These are phyloP conservation scores for Hansenula sp. DNA, from an alignment of 1,139 yeast genomes.

Conservation along the genomic window DNA sequence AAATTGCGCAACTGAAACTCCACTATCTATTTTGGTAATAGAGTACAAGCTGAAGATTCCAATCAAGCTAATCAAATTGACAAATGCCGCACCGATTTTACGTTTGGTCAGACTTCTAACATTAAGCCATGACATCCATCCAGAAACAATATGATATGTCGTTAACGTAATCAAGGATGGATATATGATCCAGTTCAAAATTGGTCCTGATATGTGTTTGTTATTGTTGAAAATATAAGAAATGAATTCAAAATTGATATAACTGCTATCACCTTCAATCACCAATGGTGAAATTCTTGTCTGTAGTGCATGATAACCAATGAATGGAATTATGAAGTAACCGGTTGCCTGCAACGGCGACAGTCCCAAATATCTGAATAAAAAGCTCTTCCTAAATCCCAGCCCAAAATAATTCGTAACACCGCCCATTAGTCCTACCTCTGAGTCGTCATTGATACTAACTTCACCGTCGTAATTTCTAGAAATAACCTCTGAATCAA, in stretches of 20 bases:
- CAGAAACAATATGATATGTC: slow-evolving; percentile 38
- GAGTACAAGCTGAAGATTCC: slow-evolving; percentile 15
- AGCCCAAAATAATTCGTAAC: slow-evolving; percentile 45
- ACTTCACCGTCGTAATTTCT: slow-evolving; percentile 7
- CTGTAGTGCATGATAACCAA: slow-evolving; percentile 44
- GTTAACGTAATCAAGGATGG: slow-evolving; percentile 26
- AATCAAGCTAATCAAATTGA: slow-evolving; percentile 15
- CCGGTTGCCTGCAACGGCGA: slow-evolving; percentile 61
- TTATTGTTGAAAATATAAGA: slow-evolving; percentile 35
- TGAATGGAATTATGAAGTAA: slow-evolving; percentile 43
- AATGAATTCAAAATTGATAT: slow-evolving; percentile 52
- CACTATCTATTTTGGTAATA: slow-evolving; percentile 10
- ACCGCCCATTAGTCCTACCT: slow-evolving; percentile 59
- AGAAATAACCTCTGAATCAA: slow-evolving; percentile 17
- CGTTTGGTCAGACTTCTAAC: slow-evolving; percentile 18
- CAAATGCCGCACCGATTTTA: slow-evolving; percentile 15
- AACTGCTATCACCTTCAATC: slow-evolving; percentile 64
- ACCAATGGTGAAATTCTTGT: slow-evolving; percentile 46
- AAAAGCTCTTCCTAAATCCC: slow-evolving; percentile 46
- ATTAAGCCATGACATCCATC: slow-evolving; percentile 33
- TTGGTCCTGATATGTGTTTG: slow-evolving; percentile 18
- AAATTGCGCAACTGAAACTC: slow-evolving; percentile 9
- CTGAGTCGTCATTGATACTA: slow-evolving; percentile 37
- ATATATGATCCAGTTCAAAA: slow-evolving; percentile 24
- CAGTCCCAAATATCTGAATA: slow-evolving; percentile 33